Evolutionary conservation across 805 yeast species (phyloP), one percentile per base, ranked within the genome.

Genomic region (Cyberlindnera xylosilytica): DNA sequence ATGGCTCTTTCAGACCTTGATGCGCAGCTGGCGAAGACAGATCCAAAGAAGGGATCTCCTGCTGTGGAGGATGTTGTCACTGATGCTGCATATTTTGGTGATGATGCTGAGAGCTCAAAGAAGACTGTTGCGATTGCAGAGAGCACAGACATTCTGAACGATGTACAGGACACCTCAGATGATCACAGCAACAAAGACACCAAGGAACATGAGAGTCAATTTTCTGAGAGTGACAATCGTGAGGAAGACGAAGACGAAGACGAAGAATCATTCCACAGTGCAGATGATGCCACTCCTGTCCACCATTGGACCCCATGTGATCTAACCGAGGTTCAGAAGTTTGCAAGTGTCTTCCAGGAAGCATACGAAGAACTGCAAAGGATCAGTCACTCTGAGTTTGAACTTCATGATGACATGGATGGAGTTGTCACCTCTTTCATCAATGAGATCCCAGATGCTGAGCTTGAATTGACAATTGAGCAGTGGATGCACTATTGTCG

Each of bases 401-500:
- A 69, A 31, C 61, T 81, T 15, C 70, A 74, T 49, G 78, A 81
- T 47, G 95, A 85, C 56, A 58, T 68, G 31, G 87, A 81, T 44
- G 89, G 91, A 1, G 73, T 74, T 22, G 61, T 85, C 18, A 76
- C 86, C 0, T 68, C 69, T 38, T 84, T 84, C 53, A 77, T 83
- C 6, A 70, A 79, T 1, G 78, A 78, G 33, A 79, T 85, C 78
- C 90, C 91, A 0, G 78, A 74, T 23, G 75, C 74, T 20, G 89
- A 85, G 54, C 67, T 85, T 51, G 69, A 75, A 11, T 78, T 82
- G 83, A 76, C 84, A 0, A 74, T 87, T n/a, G 69, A 72, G 37
- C 76, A 83, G 45, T 88, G 95, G 95, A 62, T 85, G 17, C 55
- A 56, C 23, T 67, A 72, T 49, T 73, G 74, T 52, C 84, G 87